These are phyloP conservation scores for Bretschneidera sinensis DNA, from an alignment of 345 rosid genomes.

Conservation along the genomic window DNA sequence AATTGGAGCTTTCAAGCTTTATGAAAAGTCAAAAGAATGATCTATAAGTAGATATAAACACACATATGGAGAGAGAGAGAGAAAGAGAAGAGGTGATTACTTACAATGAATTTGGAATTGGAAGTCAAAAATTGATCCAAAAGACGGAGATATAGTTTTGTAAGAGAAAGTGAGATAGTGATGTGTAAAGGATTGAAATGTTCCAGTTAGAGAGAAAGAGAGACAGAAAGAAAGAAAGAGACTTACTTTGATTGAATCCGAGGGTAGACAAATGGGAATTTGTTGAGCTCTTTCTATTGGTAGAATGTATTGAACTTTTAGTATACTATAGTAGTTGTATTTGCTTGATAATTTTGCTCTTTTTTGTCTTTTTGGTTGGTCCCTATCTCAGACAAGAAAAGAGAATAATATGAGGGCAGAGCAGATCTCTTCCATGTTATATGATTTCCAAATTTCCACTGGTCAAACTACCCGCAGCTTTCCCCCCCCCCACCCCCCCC, in stretches of 20 bases:
- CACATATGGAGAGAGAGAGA: conserved; percentile 11
- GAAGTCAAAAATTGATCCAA: conserved; percentile 21
- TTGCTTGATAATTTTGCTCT: conserved; percentile 8
- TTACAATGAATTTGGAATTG: background rate
- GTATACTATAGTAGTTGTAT: too few relatives aligned
- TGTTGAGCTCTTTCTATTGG: conserved; percentile 10
- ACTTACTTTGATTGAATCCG: conserved; percentile 44
- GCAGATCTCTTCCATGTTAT: conserved; percentile 23
- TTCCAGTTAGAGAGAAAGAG: too few relatives aligned
- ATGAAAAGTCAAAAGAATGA: conserved; percentile 35
- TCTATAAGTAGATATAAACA: conserved; percentile 20
- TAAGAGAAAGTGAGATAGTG: background rate
- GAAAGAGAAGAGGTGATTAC: conserved; percentile 8
- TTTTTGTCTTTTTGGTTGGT: conserved; percentile 1
- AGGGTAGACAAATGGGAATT: conserved; percentile 14
- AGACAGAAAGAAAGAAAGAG: conserved; percentile 18
- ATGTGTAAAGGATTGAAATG: too few relatives aligned
- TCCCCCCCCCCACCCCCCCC: conserved; percentile 21
- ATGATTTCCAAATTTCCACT: conserved; percentile 17
- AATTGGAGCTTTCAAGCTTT: conserved; percentile 15
- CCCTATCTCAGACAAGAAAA: conserved; percentile 31
- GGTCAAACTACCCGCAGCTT: conserved; percentile 37
- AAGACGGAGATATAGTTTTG: conserved; percentile 1
- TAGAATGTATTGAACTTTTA: background rate
- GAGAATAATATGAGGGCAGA: conserved; percentile 24